Evolutionary conservation across 2,329 filamentous ascomycete genomes (phyloP).

Genomic region (Colletotrichum aenigma): DNA sequence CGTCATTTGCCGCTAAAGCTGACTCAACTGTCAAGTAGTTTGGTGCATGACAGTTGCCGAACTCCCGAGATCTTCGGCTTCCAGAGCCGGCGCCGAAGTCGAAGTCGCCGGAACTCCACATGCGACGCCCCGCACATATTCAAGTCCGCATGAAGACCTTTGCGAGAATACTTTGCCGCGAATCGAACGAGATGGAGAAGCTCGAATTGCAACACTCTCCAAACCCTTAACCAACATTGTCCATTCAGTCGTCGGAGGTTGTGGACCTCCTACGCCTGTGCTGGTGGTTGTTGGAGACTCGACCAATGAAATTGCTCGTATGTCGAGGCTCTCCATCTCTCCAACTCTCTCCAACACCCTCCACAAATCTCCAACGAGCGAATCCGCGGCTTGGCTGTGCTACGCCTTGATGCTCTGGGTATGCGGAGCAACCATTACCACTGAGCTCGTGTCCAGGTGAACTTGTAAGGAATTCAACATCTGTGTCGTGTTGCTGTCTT

Average conservation of each 20-base stretch:
- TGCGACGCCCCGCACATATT: neutral
- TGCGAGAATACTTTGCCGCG: neutral
- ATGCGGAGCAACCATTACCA: neutral
- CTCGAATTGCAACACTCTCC: neutral
- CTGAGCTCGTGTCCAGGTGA: neutral
- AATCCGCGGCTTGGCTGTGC: neutral
- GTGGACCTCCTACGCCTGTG: neutral
- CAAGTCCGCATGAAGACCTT: neutral
- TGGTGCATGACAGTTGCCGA: neutral
- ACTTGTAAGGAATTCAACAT: neutral
- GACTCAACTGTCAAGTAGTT: neutral
- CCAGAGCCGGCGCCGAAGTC: neutral
- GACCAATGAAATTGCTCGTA: neutral
- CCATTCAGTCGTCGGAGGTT: neutral
- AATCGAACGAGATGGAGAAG: neutral
- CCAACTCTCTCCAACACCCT: neutral
- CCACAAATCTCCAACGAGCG: neutral
- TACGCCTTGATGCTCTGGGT: neutral
- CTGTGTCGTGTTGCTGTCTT: neutral
- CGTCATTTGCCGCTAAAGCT: neutral
- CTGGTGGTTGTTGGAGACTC: neutral
- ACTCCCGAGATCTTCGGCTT: neutral
- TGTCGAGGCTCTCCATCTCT: neutral
- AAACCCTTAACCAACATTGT: neutral
- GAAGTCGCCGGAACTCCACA: neutral